A percentile compares a stretch with the other conserved stretches of the same genome.
phyloP scores from a whole-genome alignment of 2,329 filamentous ascomycete genomes.

The Paecilomyces niveus region DNA sequence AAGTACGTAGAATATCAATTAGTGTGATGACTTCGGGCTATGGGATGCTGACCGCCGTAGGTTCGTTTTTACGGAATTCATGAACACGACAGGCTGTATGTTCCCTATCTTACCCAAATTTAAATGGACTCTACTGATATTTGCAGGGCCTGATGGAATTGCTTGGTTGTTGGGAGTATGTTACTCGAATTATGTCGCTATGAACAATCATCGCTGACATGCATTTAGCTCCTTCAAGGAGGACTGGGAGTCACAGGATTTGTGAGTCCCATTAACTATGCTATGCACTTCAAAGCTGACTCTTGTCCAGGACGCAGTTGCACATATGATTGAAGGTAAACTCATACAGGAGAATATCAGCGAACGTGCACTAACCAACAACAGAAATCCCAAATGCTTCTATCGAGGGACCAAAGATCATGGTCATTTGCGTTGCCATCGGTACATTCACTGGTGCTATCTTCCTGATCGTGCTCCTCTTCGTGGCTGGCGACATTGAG shows the following conservation, averaged over 20 bases:
- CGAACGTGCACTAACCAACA: neutral
- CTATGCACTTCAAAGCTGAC: slow-evolving; percentile 7
- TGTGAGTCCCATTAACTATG: slow-evolving; percentile 22
- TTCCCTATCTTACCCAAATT: neutral
- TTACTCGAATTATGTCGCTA: neutral
- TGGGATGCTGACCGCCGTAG: slow-evolving; percentile 11
- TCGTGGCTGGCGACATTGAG: slow-evolving; percentile 54
- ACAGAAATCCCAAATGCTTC: slow-evolving; percentile 38
- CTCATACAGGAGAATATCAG: neutral
- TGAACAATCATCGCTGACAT: slow-evolving; percentile 11
- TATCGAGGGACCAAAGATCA: slow-evolving; percentile 56
- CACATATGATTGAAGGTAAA: slow-evolving; percentile 47
- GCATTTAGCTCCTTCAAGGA: slow-evolving; percentile 37
- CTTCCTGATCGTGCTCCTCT: slow-evolving; percentile 57
- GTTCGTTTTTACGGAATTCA: slow-evolving; percentile 56
- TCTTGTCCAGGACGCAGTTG: slow-evolving; percentile 27
- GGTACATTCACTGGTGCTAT: slow-evolving; percentile 57
- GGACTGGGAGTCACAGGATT: slow-evolving; percentile 50
- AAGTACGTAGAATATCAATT: slow-evolving; percentile 41
- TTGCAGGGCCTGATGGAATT: slow-evolving; percentile 54
- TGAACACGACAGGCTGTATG: slow-evolving; percentile 59
- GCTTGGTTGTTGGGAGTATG: slow-evolving; percentile 39
- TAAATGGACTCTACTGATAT: slow-evolving; percentile 6
- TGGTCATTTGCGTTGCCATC: slow-evolving; percentile 58
- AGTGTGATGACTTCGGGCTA: neutral